Base-by-base conservation (phyloP, 179 eudicot species). In the Spergularia azorica region DNA sequence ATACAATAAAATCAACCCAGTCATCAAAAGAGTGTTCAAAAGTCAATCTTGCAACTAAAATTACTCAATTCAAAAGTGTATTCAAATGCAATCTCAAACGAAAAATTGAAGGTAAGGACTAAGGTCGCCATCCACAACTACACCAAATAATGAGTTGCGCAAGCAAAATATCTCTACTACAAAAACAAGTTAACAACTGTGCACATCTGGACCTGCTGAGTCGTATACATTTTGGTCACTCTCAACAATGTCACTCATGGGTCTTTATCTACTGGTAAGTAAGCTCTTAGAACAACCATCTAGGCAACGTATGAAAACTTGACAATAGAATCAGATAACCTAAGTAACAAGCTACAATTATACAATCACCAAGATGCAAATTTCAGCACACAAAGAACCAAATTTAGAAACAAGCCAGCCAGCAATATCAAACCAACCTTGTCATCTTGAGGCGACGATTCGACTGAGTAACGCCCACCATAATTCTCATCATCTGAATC, bases 401-500 rank as follows among this genome's bases (percentile, higher is more conserved):
- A 63, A 58, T 70, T 73, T 61, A 78, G 46, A 54, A 64, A 64
- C 26, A 62, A 68, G 38, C 50, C 65, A 72, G 32, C 68, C 75
- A 43, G 6, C 48, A 43, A 43, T 73, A 38, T 72, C 79, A 78
- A 15, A 9, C 77, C n/a, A 38, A 75, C 3, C 41, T 58, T 82
- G 50, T 82, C 77, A 57, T 70, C 81, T 38, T 77, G 70, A 13
- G 84, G 84, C 46, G 84, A 77, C 0, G 76, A 73, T 59, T 77
- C 84, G 7, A 70, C 69, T 0, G 82, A 79, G 74, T 65, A 79
- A 71, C 46, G 70, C 20, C 85, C 82, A 71, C 64, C 64, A 71
- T 82, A 66, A 71, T 17, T 26, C 51, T 60, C 82, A 54, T 79
- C 77, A 59, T 82, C 85, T 12, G 72, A 82, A 82, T 70, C 73